phyloP scores from a whole-genome alignment of 768 basidiomycete species.

The Amylocystis lapponica region DNA sequence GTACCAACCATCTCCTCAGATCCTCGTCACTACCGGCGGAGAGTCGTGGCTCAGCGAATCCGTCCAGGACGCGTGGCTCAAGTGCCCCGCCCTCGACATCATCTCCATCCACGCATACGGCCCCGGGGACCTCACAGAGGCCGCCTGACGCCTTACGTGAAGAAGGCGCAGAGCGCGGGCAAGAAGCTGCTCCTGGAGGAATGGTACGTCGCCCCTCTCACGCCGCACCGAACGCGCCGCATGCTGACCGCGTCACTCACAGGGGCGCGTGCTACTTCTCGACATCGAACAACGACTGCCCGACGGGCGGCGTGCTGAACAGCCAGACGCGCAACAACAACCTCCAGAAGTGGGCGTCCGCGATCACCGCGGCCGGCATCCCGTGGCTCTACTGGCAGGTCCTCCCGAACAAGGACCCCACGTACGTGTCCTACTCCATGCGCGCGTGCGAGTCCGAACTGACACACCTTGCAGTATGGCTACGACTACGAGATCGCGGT shows the following conservation, averaged over 20 bases:
- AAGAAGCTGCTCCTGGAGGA: constrained; percentile 34
- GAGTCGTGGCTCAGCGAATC: constrained; percentile 24
- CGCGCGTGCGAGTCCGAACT: no score
- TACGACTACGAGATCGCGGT: constrained; percentile 20
- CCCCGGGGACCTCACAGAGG: constrained; percentile 22
- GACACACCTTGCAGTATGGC: constrained; percentile 12
- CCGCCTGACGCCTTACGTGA: constrained; percentile 21
- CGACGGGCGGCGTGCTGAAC: constrained; percentile 19
- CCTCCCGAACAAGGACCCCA: constrained; percentile 32
- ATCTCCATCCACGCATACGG: constrained; percentile 35
- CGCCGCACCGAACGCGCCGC: no score
- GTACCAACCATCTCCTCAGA: no score
- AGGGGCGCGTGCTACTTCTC: constrained; percentile 25
- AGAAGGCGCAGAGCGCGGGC: constrained; percentile 26
- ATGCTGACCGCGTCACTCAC: no score
- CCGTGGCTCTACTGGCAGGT: constrained; percentile 37
- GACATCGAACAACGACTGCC: constrained; percentile 24
- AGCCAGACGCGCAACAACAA: constrained; percentile 27
- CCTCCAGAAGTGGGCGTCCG: constrained; percentile 27
- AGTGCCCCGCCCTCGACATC: constrained; percentile 26
- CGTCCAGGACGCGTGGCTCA: constrained; percentile 18
- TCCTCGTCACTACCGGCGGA: constrained; percentile 24
- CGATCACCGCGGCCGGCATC: constrained; percentile 30
- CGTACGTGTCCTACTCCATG: constrained; percentile 20
- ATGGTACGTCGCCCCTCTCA: no score